Percentiles rank a stretch among this genome's conserved stretches.
Conservation (phyloP, 306 rosid species). For the Sesbania bispinosa region DNA sequence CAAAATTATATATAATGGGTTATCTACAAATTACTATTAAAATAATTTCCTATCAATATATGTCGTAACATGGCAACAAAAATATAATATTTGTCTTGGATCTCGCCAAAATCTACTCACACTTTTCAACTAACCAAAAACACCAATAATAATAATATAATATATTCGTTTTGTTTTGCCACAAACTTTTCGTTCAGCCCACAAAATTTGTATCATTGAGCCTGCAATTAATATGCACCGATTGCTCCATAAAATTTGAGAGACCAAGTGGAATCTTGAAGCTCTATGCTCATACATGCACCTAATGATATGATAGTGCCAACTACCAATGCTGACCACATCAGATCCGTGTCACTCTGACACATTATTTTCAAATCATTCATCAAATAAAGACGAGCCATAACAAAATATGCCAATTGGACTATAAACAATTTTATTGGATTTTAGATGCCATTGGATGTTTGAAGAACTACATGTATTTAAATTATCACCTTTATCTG, state of each 20-base stretch:
- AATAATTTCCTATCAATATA: neutral
- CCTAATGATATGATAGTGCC: neutral
- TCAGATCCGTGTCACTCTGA: neutral
- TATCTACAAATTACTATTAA: too few relatives aligned
- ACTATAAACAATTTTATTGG: too few relatives aligned
- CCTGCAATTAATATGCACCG: too few relatives aligned
- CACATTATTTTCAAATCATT: constrained; percentile 8
- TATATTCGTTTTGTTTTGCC: neutral
- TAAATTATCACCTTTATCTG: too few relatives aligned
- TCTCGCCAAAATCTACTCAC: constrained; percentile 16
- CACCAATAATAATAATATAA: neutral
- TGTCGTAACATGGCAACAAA: neutral
- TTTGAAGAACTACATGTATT: constrained; percentile 10
- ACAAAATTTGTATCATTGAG: too few relatives aligned
- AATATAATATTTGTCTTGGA: constrained; percentile 1
- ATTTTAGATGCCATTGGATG: neutral
- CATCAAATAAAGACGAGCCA: too few relatives aligned
- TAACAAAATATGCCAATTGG: too few relatives aligned
- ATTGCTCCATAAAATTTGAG: constrained; percentile 21
- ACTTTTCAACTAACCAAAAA: constrained; percentile 6
- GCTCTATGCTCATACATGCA: constrained; percentile 1
- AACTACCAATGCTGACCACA: neutral
- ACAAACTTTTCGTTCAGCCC: constrained; percentile 15
- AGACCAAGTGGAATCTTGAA: constrained; percentile 5
- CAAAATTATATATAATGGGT: too few relatives aligned